phyloP scores from a whole-genome alignment of 2,329 filamentous ascomycete species.

The Escovopsis sp. region DNA sequence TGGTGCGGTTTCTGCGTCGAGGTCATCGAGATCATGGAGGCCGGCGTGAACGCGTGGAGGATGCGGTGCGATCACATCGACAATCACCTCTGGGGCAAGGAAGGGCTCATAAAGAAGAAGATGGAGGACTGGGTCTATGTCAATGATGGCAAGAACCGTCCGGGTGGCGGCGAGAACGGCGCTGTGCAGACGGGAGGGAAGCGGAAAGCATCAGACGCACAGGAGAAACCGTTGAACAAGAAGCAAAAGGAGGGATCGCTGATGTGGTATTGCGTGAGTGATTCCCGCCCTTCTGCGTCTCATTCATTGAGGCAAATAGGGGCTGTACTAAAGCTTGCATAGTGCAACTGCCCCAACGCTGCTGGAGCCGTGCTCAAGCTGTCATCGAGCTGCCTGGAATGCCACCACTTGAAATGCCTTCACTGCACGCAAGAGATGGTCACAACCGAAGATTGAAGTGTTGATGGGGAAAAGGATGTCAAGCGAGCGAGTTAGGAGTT shows the following conservation, averaged over 20 bases:
- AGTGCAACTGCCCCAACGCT: too few relatives aligned
- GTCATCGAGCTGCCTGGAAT: constrained; percentile 5
- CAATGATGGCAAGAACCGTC: constrained; percentile 11
- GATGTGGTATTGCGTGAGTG: constrained; percentile 20
- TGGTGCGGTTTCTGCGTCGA: constrained; percentile 76
- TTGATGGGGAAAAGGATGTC: background rate
- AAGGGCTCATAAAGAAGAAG: constrained; percentile 18
- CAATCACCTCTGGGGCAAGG: constrained; percentile 46
- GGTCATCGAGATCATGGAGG: constrained; percentile 33
- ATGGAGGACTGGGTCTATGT: constrained; percentile 42
- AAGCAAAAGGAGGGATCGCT: constrained; percentile 6
- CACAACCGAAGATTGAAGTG: too few relatives aligned
- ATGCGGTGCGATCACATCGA: constrained; percentile 59
- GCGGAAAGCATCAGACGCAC: constrained; percentile 1
- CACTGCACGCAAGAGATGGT: constrained; percentile 4
- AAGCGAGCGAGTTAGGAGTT: background rate
- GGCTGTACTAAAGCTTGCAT: too few relatives aligned
- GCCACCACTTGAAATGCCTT: constrained; percentile 2
- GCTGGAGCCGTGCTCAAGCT: background rate
- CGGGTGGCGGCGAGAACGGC: background rate
- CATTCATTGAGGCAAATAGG: too few relatives aligned
- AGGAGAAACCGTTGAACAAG: constrained; percentile 4
- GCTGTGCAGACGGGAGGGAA: constrained; percentile 2
- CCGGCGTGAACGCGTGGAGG: constrained; percentile 36
- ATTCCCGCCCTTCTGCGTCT: too few relatives aligned